Percentiles rank a stretch among this genome's conserved stretches.
Evolutionary conservation across 306 rosid species (phyloP).

Genomic region (Citrullus mucosospermus): DNA sequence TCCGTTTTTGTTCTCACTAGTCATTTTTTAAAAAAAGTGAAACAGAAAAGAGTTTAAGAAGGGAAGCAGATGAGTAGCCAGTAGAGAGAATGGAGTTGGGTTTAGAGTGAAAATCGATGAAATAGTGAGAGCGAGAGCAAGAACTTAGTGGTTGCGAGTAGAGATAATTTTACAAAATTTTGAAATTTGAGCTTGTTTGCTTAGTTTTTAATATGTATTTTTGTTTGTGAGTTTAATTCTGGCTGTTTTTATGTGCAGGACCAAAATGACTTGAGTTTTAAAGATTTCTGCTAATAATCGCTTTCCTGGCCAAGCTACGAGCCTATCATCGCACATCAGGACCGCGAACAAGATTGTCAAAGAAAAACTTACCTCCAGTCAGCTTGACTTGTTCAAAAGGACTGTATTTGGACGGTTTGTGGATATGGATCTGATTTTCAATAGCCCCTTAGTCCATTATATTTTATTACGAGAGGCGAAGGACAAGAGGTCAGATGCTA

Average conservation of each 20-base stretch:
- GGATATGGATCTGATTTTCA: neutral
- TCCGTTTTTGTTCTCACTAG: no score
- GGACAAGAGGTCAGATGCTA: neutral
- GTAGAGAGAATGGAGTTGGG: no score
- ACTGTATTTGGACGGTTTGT: neutral
- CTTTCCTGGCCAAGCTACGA: neutral
- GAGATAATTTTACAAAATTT: no score
- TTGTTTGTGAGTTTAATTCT: neutral
- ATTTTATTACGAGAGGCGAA: neutral
- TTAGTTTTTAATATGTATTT: no score
- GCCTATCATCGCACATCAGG: neutral
- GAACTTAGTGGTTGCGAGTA: no score
- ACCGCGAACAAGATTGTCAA: neutral
- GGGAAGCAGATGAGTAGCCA: no score
- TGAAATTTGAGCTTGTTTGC: no score
- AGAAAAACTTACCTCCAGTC: neutral
- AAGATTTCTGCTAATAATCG: neutral
- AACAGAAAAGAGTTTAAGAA: no score
- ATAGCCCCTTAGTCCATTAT: neutral
- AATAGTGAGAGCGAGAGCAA: no score
- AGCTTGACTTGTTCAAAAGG: neutral
- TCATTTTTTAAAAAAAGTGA: no score
- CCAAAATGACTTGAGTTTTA: neutral
- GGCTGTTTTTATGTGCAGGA: neutral
- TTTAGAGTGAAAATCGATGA: no score